Evolutionary conservation across 306 rosid genomes (phyloP).

Genomic region (Acmispon strigosus): DNA sequence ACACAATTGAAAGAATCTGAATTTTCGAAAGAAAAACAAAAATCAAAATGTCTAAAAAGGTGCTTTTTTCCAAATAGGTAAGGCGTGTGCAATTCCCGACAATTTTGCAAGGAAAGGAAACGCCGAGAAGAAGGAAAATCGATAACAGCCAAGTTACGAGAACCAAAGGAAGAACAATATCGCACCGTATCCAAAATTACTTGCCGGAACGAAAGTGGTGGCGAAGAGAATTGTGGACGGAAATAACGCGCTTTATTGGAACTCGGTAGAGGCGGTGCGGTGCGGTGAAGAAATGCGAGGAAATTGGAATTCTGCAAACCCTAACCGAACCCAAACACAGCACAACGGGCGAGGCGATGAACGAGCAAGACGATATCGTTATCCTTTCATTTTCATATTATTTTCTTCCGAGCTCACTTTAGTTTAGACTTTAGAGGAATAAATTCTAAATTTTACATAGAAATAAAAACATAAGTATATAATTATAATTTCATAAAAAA

Average conservation of each 20-base stretch:
- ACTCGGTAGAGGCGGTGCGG: neutral
- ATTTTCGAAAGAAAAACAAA: too few relatives aligned
- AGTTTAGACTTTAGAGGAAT: too few relatives aligned
- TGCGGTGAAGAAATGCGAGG: neutral
- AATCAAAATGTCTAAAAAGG: too few relatives aligned
- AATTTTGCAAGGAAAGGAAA: neutral
- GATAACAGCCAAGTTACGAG: neutral
- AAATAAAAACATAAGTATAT: too few relatives aligned
- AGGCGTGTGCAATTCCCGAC: neutral
- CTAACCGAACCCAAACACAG: neutral
- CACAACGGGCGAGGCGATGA: neutral
- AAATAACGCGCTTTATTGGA: neutral
- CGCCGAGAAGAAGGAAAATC: neutral
- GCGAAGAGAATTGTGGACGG: too few relatives aligned
- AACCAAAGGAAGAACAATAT: neutral
- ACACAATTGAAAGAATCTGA: too few relatives aligned
- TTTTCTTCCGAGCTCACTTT: too few relatives aligned
- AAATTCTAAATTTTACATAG: too few relatives aligned
- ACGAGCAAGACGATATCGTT: neutral
- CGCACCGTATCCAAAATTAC: neutral
- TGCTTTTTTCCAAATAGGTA: too few relatives aligned
- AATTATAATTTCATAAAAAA: too few relatives aligned
- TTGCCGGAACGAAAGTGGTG: neutral
- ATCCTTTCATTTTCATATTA: neutral
- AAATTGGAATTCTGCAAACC: neutral